Evolutionary conservation across 2,329 filamentous ascomycete genomes (phyloP).

Genomic region (Tolypocladium ophioglossoides): DNA sequence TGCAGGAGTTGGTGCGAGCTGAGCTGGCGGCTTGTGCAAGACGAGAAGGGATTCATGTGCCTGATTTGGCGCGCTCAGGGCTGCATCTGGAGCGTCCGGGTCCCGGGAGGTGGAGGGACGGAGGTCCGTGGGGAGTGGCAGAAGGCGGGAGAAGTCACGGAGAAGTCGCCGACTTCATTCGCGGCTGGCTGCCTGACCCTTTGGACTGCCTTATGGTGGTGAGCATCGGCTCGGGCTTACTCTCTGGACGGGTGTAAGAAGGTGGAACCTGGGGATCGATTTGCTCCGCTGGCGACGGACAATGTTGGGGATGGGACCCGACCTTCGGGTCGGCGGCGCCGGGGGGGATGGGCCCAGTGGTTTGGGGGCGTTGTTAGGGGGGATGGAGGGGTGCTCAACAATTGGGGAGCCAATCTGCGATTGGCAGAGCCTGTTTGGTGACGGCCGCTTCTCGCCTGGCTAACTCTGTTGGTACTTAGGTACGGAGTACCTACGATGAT

Average conservation of each 20-base stretch:
- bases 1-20: no score
- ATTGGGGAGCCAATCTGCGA: slow-evolving; percentile 5
- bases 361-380: not conserved
- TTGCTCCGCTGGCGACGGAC: not conserved
- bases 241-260: not conserved
- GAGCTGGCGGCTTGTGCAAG: not conserved
- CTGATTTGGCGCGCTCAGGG: not conserved
- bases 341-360: not conserved
- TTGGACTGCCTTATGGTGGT: no score
- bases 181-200: no score
- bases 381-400: slow-evolving; percentile 6
- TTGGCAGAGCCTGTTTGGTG: no score
- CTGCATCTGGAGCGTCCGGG: not conserved
- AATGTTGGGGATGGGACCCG: not conserved
- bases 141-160: not conserved
- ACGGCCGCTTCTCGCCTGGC: not conserved
- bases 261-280: not conserved
- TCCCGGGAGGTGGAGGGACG: not conserved
- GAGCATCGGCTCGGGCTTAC: not conserved
- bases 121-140: not conserved
- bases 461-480: no score
- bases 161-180: not conserved
- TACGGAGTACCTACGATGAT: no score
- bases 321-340: not conserved
- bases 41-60: not conserved